phyloP scores from a whole-genome alignment of 2,329 filamentous ascomycete genomes.

The Colletotrichum sp. region DNA sequence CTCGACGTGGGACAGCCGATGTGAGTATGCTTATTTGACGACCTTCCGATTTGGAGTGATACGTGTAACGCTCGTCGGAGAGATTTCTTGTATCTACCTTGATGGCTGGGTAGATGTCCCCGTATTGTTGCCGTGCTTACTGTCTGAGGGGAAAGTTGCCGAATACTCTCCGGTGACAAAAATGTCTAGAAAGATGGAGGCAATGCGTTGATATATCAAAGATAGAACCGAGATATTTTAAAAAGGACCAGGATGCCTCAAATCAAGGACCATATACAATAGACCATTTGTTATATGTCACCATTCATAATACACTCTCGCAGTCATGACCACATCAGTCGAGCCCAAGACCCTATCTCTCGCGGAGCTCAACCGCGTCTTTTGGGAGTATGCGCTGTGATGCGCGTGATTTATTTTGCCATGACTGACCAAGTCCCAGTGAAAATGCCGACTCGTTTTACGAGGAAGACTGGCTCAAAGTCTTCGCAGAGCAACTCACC shows the following conservation, averaged over 20 bases:
- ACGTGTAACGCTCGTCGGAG: background rate
- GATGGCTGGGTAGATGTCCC: background rate
- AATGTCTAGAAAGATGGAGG: background rate
- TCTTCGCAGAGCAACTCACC: slow-evolving; percentile 7
- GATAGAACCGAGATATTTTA: background rate
- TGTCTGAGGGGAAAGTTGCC: slow-evolving; percentile 3
- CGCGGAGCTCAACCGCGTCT: slow-evolving; percentile 14
- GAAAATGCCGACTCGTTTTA: slow-evolving; percentile 8
- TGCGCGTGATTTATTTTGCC: background rate
- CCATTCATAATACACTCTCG: background rate
- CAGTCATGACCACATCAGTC: background rate
- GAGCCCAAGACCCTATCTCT: background rate
- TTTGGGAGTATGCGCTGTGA: slow-evolving; percentile 15
- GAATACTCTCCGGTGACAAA: slow-evolving; percentile 5
- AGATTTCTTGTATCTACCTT: background rate
- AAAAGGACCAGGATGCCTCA: background rate
- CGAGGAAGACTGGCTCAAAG: slow-evolving; percentile 22
- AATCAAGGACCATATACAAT: background rate
- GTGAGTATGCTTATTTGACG: slow-evolving; percentile 12
- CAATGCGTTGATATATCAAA: background rate
- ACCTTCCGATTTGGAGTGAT: background rate
- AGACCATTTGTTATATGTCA: background rate
- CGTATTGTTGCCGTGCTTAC: background rate
- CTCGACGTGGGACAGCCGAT: background rate
- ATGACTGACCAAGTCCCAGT: background rate